These are phyloP conservation scores for Cephaloascus fragrans DNA, from an alignment of 805 yeast genomes.

Conservation along the genomic window DNA sequence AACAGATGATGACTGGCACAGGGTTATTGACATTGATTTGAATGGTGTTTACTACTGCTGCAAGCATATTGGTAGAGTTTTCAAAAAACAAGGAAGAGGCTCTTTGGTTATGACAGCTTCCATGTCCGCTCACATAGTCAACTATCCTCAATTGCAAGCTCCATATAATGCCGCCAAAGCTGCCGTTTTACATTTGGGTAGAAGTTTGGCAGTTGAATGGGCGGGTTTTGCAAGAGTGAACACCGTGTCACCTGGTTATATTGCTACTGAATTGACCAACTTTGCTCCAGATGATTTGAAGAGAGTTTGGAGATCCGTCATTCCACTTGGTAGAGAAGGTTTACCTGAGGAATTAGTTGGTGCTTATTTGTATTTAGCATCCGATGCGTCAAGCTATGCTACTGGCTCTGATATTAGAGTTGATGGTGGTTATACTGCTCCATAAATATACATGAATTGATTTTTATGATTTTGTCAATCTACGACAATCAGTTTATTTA, in stretches of 20 bases:
- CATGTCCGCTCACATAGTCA: slow-evolving; percentile 82
- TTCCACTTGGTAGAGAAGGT: slow-evolving; percentile 72
- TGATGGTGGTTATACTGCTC: slow-evolving; percentile 68
- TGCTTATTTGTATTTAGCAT: slow-evolving; percentile 70
- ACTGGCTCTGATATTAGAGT: slow-evolving; percentile 70
- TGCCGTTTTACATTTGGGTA: slow-evolving; percentile 65
- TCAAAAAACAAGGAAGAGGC: slow-evolving; percentile 66
- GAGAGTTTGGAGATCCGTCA: slow-evolving; percentile 37
- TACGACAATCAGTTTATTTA: too few species aligned
- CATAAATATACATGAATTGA: too few species aligned
- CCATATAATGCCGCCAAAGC: slow-evolving; percentile 85
- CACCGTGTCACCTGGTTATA: slow-evolving; percentile 81
- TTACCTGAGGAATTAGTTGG: slow-evolving; percentile 67
- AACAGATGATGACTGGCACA: slow-evolving; percentile 56
- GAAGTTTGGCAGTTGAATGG: slow-evolving; percentile 82
- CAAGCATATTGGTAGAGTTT: slow-evolving; percentile 60
- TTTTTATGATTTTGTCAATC: too few species aligned
- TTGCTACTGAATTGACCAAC: slow-evolving; percentile 57
- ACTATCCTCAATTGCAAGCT: slow-evolving; percentile 81
- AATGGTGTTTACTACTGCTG: slow-evolving; percentile 78
- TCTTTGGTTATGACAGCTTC: slow-evolving; percentile 80
- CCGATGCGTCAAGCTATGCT: slow-evolving; percentile 71
- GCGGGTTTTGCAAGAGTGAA: slow-evolving; percentile 82
- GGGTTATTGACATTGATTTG: slow-evolving; percentile 64
- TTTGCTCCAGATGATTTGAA: slow-evolving; percentile 33